These are phyloP conservation scores for Cutaneotrichosporon sp. DNA, from an alignment of 1,284 basidiomycete genomes.

Conservation along the genomic window DNA sequence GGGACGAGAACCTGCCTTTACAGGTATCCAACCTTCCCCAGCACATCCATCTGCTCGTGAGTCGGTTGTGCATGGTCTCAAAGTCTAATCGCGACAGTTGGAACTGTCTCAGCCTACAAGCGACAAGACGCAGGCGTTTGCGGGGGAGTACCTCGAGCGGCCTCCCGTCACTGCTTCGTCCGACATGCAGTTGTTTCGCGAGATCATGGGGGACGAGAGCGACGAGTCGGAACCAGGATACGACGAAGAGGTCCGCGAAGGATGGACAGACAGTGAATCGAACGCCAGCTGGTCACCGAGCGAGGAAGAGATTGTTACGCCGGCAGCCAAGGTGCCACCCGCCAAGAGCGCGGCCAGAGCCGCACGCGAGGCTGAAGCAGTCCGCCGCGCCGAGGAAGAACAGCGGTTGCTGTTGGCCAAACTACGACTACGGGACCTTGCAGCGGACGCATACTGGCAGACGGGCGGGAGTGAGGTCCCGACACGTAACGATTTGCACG, in stretches of 20 bases:
- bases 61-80: too few species aligned
- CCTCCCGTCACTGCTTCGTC: conserved; percentile 16
- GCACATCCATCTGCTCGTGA: conserved; percentile 37
- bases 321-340: not conserved
- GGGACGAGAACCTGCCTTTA: conserved; percentile 31
- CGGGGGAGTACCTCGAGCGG: conserved; percentile 24
- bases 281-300: not conserved
- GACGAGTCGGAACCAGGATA: conserved; percentile 26
- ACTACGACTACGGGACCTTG: conserved; percentile 16
- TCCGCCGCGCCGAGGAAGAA: conserved; percentile 11
- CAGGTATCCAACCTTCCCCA: conserved; percentile 35
- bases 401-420: conserved; percentile 15
- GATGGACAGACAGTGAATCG: conserved; percentile 34
- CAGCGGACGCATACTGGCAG: conserved; percentile 30
- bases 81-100: conserved; percentile 22
- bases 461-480: conserved; percentile 15
- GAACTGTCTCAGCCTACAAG: conserved; percentile 25
- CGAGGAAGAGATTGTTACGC: conserved; percentile 23
- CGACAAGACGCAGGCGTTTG: conserved; percentile 22
- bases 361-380: conserved; percentile 14
- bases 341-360: not conserved
- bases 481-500: conserved; percentile 16
- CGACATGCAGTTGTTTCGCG: conserved; percentile 28
- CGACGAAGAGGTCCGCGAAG: conserved; percentile 36
- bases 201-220: conserved; percentile 38